These are phyloP conservation scores for Tetrapyrgos nigripes DNA, from an alignment of 1,284 basidiomycete genomes.

Conservation along the genomic window DNA sequence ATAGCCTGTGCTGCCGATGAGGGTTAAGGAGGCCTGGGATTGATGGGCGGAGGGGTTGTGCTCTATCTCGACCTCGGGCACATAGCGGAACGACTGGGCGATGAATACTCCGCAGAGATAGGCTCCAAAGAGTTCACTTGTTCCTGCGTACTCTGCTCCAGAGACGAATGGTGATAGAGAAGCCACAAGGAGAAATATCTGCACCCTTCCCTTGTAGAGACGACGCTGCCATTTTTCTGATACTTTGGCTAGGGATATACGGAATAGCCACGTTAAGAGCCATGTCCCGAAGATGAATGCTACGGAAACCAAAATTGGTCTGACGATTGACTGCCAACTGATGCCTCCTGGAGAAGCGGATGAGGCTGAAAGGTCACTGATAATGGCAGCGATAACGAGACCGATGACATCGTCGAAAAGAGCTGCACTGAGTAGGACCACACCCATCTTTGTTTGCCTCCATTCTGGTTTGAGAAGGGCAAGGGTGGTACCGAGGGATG, in stretches of 20 bases:
- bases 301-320: conserved; percentile 44
- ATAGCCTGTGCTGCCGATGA: not conserved
- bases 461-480: conserved; percentile 40
- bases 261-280: conserved; percentile 24
- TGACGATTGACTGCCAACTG: conserved; percentile 38
- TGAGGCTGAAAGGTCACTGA: conserved; percentile 35
- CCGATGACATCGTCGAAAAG: conserved; percentile 46
- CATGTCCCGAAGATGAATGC: conserved; percentile 39
- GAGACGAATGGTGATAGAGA: conserved; percentile 39
- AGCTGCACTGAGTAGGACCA: conserved; percentile 44
- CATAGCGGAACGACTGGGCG: conserved; percentile 28
- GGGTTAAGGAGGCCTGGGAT: not conserved
- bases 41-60: conserved; percentile 14
- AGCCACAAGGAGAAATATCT: conserved; percentile 34
- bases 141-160: conserved; percentile 42
- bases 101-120: conserved; percentile 43
- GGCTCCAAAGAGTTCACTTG: conserved; percentile 46
- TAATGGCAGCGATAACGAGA: conserved; percentile 44
- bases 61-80: not conserved
- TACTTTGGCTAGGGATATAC: not conserved
- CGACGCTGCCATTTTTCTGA: not conserved
- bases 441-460: conserved; percentile 37
- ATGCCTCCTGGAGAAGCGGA: conserved; percentile 18
- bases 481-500: conserved; percentile 46
- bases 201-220: conserved; percentile 19